These are phyloP conservation scores for Fusarium pseudonygamai DNA, from an alignment of 2,329 filamentous ascomycete species.

Conservation along the genomic window DNA sequence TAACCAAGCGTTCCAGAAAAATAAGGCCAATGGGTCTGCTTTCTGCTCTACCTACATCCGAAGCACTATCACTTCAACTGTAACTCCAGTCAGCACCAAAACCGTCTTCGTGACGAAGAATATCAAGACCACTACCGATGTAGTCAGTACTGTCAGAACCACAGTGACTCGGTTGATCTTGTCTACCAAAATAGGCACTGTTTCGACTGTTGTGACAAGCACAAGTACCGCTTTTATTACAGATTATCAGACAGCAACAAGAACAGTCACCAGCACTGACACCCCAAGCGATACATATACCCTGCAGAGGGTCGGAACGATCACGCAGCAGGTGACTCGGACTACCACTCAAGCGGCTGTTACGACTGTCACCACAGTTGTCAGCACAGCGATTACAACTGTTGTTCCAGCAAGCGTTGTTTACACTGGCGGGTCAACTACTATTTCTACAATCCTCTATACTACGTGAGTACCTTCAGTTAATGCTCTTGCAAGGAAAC, in stretches of 20 bases:
- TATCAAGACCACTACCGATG: background rate
- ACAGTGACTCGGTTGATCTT: background rate
- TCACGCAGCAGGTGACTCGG: background rate
- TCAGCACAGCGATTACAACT: background rate
- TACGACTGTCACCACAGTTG: background rate
- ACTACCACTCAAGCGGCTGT: background rate
- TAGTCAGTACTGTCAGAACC: background rate
- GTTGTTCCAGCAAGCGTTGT: background rate
- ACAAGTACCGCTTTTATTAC: background rate
- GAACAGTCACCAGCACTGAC: background rate
- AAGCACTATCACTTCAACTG: background rate
- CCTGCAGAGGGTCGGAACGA: background rate
- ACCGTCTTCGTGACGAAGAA: background rate
- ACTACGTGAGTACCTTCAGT: background rate
- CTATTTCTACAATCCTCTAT: background rate
- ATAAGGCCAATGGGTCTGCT: background rate
- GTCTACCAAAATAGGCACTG: background rate
- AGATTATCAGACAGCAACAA: background rate
- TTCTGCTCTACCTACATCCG: background rate
- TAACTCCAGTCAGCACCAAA: background rate
- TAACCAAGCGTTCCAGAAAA: background rate
- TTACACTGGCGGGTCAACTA: background rate
- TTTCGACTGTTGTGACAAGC: background rate
- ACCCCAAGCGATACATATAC: background rate
- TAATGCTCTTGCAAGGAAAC: fast-evolving